Evolutionary conservation across 352 stramenopile genomes (phyloP).

Genomic region (Sclerospora graminicola): DNA sequence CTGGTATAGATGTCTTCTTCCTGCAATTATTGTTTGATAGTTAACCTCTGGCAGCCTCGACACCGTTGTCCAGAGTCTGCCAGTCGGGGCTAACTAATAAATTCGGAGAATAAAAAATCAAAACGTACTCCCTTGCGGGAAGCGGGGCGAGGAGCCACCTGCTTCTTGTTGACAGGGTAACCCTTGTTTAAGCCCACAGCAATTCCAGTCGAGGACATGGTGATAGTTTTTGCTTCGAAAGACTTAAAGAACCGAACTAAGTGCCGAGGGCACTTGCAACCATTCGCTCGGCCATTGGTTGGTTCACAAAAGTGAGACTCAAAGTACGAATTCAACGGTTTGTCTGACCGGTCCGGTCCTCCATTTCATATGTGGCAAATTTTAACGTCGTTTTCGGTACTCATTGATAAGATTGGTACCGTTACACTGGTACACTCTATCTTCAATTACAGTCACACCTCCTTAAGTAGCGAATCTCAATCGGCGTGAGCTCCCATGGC

Average conservation of each 20-base stretch:
- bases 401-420: no score
- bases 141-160: conserved; percentile 75
- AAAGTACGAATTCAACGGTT: conserved; percentile 20
- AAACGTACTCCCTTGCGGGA: conserved; percentile 87
- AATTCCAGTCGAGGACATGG: conserved; percentile 87
- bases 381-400: no score
- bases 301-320: conserved; percentile 11
- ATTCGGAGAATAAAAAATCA: neutral
- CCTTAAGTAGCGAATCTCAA: no score
- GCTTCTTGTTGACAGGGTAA: conserved; percentile 88
- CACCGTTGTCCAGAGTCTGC: neutral
- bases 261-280: conserved; percentile 2
- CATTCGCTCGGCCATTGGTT: conserved; percentile 23
- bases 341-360: conserved; percentile 11
- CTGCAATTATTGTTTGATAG: neutral
- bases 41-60: neutral
- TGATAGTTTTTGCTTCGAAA: conserved; percentile 78
- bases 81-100: neutral
- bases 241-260: conserved; percentile 83
- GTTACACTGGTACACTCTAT: no score
- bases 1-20: neutral
- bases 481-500: conserved; percentile 89
- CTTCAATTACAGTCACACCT: no score
- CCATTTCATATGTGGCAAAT: no score
- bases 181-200: conserved; percentile 88